Evolutionary conservation across 345 rosid genomes (phyloP).

Genomic region (Eucalyptus pauciflora): DNA sequence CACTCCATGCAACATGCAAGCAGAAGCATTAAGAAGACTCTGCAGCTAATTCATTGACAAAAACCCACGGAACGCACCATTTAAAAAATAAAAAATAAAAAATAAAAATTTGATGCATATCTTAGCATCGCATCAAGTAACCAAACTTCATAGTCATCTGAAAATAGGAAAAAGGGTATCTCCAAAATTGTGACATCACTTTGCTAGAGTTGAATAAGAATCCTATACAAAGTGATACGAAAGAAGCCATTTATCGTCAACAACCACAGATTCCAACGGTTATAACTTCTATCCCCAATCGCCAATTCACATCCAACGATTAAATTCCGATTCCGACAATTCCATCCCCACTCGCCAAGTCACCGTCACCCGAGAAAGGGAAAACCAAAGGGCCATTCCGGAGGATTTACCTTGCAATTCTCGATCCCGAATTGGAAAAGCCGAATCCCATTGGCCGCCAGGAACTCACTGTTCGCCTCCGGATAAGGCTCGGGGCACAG

Average conservation of each 20-base stretch:
- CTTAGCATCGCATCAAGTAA: neutral
- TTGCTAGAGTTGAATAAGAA: neutral
- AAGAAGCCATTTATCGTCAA: neutral
- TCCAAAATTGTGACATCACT: neutral
- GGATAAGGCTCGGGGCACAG: constrained; percentile 68
- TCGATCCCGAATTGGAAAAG: constrained; percentile 81
- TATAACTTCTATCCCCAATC: neutral
- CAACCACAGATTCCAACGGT: neutral
- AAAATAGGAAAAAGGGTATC: neutral
- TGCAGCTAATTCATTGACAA: neutral
- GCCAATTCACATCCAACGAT: neutral
- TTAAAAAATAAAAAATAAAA: neutral
- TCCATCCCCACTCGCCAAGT: neutral
- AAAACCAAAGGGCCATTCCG: neutral
- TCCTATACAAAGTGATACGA: neutral
- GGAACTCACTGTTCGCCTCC: constrained; percentile 38
- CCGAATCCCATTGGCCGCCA: constrained; percentile 36
- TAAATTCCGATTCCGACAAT: neutral
- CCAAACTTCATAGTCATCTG: neutral
- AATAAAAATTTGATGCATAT: neutral
- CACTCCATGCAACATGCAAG: neutral
- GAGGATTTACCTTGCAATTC: constrained; percentile 44
- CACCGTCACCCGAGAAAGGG: neutral
- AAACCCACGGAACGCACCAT: neutral
- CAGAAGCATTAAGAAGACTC: neutral